phyloP scores from a whole-genome alignment of 768 basidiomycete genomes.

The Mycena venus region DNA sequence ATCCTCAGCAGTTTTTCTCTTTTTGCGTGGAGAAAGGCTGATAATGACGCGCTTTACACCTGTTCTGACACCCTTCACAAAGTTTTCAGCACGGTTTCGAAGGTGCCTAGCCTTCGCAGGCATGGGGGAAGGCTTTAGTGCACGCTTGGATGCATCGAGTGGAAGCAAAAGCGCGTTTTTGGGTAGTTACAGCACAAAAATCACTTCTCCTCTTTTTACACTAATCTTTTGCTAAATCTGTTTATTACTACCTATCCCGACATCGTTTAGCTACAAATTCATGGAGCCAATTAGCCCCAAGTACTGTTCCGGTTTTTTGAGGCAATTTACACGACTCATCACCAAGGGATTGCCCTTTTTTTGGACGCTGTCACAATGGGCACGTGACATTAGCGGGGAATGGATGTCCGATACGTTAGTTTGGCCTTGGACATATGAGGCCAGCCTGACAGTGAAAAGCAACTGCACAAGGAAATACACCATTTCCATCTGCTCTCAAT shows the following conservation, averaged over 20 bases:
- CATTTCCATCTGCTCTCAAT: too few species aligned
- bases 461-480: too few species aligned
- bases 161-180: not conserved
- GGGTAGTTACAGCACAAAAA: not conserved
- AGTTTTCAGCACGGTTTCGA: not conserved
- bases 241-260: not conserved
- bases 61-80: not conserved
- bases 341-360: not conserved
- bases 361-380: not conserved
- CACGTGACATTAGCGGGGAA: not conserved
- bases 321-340: not conserved
- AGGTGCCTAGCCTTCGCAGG: not conserved
- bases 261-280: not conserved
- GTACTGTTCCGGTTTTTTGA: not conserved
- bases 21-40: not conserved
- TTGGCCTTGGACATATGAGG: too few species aligned
- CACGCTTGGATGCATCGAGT: not conserved
- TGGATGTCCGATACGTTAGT: too few species aligned
- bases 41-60: not conserved
- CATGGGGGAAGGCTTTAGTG: not conserved
- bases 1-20: not conserved
- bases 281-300: not conserved
- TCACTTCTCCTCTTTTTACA: not conserved
- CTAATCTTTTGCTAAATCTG: not conserved
- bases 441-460: too few species aligned